Base-by-base conservation (phyloP, 208 protist species). In the Trypanosoma boissoni region DNA sequence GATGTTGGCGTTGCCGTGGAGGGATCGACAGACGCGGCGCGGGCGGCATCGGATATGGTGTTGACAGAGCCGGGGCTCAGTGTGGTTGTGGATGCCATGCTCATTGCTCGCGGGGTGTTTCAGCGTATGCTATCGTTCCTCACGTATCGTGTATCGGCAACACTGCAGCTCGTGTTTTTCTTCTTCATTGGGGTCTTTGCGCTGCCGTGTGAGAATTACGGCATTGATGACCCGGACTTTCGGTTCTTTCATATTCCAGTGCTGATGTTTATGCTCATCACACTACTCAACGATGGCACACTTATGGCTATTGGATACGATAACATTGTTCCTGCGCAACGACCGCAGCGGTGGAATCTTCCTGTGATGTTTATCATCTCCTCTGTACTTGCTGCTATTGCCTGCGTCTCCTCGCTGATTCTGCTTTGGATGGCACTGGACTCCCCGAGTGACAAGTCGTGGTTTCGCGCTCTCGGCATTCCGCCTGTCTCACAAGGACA, bases 1-100 rank as follows among this genome's bases (percentile, higher is more conserved):
- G 81, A 99, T 80, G 91, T 98, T 53, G 95, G 95, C 46, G 94
- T 99, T 78, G 96, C 97, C 46, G 95, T 99, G 34, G 80, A 94
- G 44, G 93, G 88, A 49, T 73, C 94, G 36, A 98, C 97, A 16
- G 95, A 96, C 61, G 92, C 91, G 2, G 93, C 95, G n/a, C 78
- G 92, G 10, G 81, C 89, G 27, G 94, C 91, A 4, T 80, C 96
- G 9, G 96, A 99, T 69, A 98, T 99, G 76, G 95, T 98, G 39
- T 69, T 99, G 31, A 97, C 92, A 4, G 72, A 83, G 39, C 80
- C 88, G 21, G 96, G 96, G 50, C 78, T 98, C 31, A 78, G 76
- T 67, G 92, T 97, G 9, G 93, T 98, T 54, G 88, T 97, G 39
- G 86, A 97, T 44, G 94, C 93, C 21, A 97, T 98, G 65, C 76